Evolutionary conservation across 1,139 yeast genomes (phyloP).

Genomic region (Hyphopichia buzzinii): DNA sequence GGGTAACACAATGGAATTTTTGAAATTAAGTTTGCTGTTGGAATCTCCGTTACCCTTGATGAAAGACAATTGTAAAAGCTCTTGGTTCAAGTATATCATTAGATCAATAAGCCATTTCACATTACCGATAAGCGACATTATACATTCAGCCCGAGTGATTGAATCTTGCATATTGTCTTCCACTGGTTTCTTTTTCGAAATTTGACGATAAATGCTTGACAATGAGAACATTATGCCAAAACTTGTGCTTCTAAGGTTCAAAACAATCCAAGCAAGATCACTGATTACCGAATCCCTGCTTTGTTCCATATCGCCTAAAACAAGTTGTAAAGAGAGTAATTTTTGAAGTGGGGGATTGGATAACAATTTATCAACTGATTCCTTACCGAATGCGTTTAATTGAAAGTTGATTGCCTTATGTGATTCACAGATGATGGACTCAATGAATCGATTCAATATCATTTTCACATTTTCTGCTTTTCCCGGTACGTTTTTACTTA

Average conservation of each 20-base stretch:
- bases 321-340: conserved; percentile 60
- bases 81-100: conserved; percentile 65
- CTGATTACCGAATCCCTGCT: conserved; percentile 44
- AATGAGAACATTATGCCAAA: conserved; percentile 75
- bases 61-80: conserved; percentile 45
- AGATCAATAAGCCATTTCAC: conserved; percentile 80
- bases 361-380: conserved; percentile 67
- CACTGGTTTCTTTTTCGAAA: conserved; percentile 48
- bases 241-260: conserved; percentile 68
- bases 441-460: conserved; percentile 35
- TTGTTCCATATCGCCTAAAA: conserved; percentile 56
- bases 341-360: conserved; percentile 75
- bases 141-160: conserved; percentile 53
- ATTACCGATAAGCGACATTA: conserved; percentile 64
- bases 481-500: conserved; percentile 16
- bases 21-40: conserved; percentile 22
- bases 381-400: conserved; percentile 59
- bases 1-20: conserved; percentile 47
- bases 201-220: conserved; percentile 57
- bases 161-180: conserved; percentile 56
- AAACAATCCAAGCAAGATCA: conserved; percentile 63
- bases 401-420: conserved; percentile 71
- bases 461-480: conserved; percentile 13
- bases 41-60: conserved; percentile 16
- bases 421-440: conserved; percentile 55